Evolutionary conservation across 176 grass and related monocot genomes (phyloP).

Genomic region (Raddia distichophylla): DNA sequence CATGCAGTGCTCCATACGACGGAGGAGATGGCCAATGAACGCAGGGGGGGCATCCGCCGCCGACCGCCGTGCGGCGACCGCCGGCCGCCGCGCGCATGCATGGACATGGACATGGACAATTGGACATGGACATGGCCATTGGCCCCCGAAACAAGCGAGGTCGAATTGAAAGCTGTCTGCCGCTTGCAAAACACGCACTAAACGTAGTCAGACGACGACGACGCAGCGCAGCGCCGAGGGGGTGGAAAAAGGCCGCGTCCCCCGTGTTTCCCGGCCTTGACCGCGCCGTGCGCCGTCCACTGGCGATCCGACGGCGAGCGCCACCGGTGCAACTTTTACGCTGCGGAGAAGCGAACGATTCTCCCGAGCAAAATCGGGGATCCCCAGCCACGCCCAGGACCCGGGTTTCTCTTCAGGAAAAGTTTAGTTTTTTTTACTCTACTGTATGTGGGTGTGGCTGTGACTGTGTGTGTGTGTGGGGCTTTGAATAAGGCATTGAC

Average conservation of each 20-base stretch:
- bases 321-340: too few relatives aligned
- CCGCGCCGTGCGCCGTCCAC: constrained; percentile 28
- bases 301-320: constrained; percentile 27
- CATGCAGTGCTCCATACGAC: too few relatives aligned
- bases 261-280: constrained; percentile 61
- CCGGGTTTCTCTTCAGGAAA: not conserved
- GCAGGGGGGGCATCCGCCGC: too few relatives aligned
- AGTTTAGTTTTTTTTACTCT: too few relatives aligned
- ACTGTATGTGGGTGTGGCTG: not conserved
- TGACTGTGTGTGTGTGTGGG: not conserved
- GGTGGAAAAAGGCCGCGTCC: constrained; percentile 15
- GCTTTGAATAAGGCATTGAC: constrained; percentile 39
- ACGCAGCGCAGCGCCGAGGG: constrained; percentile 1
- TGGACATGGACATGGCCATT: too few relatives aligned
- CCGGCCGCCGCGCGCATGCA: too few relatives aligned
- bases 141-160: not conserved
- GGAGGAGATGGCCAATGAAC: too few relatives aligned
- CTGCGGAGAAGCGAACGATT: too few relatives aligned
- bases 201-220: too few relatives aligned
- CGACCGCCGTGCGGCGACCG: too few relatives aligned
- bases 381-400: not conserved
- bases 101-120: too few relatives aligned
- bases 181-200: constrained; percentile 19
- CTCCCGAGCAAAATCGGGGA: not conserved
- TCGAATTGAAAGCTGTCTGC: constrained; percentile 24